Base-by-base conservation (phyloP, 495 filamentous ascomycete genomes). In the Penicillium parvum region DNA sequence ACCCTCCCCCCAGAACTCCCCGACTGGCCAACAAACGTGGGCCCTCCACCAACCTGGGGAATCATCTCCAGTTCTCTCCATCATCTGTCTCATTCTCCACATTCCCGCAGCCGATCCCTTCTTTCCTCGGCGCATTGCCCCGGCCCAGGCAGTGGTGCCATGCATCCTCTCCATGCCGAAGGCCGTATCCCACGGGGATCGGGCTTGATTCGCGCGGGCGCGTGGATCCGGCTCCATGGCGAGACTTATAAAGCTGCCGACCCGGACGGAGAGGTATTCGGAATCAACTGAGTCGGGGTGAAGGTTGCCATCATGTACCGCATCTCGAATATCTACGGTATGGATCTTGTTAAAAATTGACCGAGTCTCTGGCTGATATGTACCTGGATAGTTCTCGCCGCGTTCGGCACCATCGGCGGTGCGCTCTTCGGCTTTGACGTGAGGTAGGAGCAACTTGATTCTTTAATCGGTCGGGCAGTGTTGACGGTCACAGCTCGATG, bases 351-450 rank as follows among this genome's bases (percentile, higher is more conserved):
- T 17, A 2, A 6, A 10, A 12, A 21, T 5, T 39, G 14, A 9
- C 17, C 1, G 15, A 7, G 1, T 9, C 10, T 12, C 3, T 10
- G 18, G 10, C 47, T 47, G 43, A 53, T 19, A 1, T 34, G 1
- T 22, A n/a, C n/a, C n/a, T n/a, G n/a, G 11, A 16, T 22, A 71
- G 69, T 72, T 12, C 69, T 76, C 28, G 69, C 71, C 34, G 63
- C 66, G 12, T 75, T 76, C 44, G 72, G 72, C 50, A 74, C 72
- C 42, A 75, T 76, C 42, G 66, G 68, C 26, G 68, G 66, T 22
- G 65, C 61, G 6, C 60, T 70, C 2, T 72, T 70, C 46, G 66
- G 68, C 16, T 70, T 72, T 49, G 68, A 69, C 63, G 55, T 71
- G 25, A 68, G 63, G 65, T 65, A 58, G 7, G 51, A n/a, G 25